phyloP scores from a whole-genome alignment of 164 flowering plant genomes.

The Houttuynia cordata region DNA sequence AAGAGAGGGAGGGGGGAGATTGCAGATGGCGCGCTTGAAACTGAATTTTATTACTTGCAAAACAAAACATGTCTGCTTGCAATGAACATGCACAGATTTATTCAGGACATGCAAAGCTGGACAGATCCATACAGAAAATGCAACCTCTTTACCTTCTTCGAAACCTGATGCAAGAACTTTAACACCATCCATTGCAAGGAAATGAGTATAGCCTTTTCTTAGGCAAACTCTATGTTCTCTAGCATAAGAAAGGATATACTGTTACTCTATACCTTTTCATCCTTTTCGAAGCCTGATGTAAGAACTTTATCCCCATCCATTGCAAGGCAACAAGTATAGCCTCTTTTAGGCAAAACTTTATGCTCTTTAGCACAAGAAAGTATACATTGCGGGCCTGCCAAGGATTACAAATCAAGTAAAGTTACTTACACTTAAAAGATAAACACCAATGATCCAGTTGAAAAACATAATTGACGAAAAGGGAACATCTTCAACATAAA shows the following conservation, averaged over 20 bases:
- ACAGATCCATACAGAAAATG: not conserved
- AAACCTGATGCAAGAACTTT: slow-evolving; percentile 85
- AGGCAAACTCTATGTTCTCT: slow-evolving; percentile 66
- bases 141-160: slow-evolving; percentile 57
- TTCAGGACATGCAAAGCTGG: not conserved
- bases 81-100: too few relatives aligned
- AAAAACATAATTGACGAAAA: too few relatives aligned
- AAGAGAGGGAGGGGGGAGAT: too few relatives aligned
- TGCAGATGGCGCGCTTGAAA: too few relatives aligned
- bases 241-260: slow-evolving; percentile 80
- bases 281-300: slow-evolving; percentile 71
- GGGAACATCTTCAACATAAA: not conserved
- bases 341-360: slow-evolving; percentile 56
- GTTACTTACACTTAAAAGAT: not conserved
- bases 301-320: slow-evolving; percentile 92
- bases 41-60: too few relatives aligned
- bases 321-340: slow-evolving; percentile 91
- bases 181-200: slow-evolving; percentile 96
- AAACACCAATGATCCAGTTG: not conserved
- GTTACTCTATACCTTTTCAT: slow-evolving; percentile 74
- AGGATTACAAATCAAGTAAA: not conserved
- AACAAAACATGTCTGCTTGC: too few relatives aligned
- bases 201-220: slow-evolving; percentile 72
- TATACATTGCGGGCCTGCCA: slow-evolving; percentile 82
- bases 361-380: slow-evolving; percentile 83